Conservation (phyloP, 1,284 basidiomycete genomes). For the Hypsizygus ulmarius region DNA sequence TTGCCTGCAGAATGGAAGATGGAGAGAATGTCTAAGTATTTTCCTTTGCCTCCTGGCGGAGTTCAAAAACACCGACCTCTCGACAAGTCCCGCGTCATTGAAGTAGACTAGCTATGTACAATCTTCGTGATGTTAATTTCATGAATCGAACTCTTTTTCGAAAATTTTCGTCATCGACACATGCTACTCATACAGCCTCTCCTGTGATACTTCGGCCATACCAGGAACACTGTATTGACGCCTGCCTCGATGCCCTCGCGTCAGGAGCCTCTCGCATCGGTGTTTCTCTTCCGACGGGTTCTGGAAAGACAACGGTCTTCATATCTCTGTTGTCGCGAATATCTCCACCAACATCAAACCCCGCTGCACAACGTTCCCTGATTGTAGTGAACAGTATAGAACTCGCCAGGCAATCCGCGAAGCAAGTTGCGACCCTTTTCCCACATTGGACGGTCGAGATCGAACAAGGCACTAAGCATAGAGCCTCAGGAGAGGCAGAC, state of each 20-base stretch:
- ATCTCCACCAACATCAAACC: conserved; percentile 37
- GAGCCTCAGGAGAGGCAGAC: conserved; percentile 81
- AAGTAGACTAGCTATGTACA: too few species aligned
- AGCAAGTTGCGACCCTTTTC: conserved; percentile 64
- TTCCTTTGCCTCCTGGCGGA: too few species aligned
- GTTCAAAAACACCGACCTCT: too few species aligned
- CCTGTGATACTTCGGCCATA: conserved; percentile 75
- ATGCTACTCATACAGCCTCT: background rate
- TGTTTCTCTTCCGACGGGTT: conserved; percentile 90
- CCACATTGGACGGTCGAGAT: conserved; percentile 85
- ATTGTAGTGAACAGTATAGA: conserved; percentile 88
- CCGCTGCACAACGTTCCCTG: conserved; percentile 57
- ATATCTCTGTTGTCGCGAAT: conserved; percentile 73
- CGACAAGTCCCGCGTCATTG: too few species aligned
- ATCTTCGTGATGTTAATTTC: background rate
- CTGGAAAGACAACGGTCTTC: conserved; percentile 94
- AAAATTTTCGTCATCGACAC: conserved; percentile 10
- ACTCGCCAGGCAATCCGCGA: conserved; percentile 85
- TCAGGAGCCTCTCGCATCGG: conserved; percentile 74
- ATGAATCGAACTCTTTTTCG: conserved; percentile 13
- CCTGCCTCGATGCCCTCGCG: conserved; percentile 73
- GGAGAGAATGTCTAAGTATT: too few species aligned
- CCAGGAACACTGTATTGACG: conserved; percentile 81
- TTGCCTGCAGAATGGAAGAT: too few species aligned
- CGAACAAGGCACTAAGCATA: conserved; percentile 81